Evolutionary conservation across 495 filamentous ascomycete genomes (phyloP), one percentile per base, ranked within the genome.

Genomic region (Astrothelium subdiscretum): DNA sequence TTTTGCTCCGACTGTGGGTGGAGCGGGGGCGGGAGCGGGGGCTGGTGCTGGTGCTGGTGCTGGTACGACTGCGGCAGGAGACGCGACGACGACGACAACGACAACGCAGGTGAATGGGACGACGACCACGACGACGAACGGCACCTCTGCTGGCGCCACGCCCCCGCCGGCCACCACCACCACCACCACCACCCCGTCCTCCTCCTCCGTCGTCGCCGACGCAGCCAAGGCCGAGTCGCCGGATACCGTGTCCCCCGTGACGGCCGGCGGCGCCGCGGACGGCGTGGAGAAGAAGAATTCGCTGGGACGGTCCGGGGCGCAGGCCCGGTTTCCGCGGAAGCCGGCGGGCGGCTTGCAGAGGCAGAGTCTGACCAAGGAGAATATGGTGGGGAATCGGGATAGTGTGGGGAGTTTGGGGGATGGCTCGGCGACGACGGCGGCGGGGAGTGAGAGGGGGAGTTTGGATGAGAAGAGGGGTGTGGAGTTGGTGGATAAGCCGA

Each of bases 401-500:
- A 74, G 70, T 57, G 70, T 66, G 31, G 73, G 72, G 62, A 76
- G 75, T 62, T 65, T 77, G 66, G 67, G 64, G 43, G 64, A 62
- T 31, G 63, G 68, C 27, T 70, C 61, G n/a, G n/a, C n/a, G 35
- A 66, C 58, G 62, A 60, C 52, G 48, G 71, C 62, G 27, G 78
- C 74, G 65, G 75, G 78, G 57, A 79, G 73, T 66, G 71, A 61
- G 29, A 64, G 59, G 71, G 48, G 48, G 24, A 54, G 48, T 29
- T 54, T 54, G 57, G 79, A 72, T 66, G 72, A 59, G 26, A 61
- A 57, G 71, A 80, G 77, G 63, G 88, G 91, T 26, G 88, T 95
- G 29, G 87, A 85, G 61, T 79, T 96, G 73, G 85, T 85, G 62
- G 91, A 96, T 70, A 84, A 81, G 73, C 87, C 90, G 15, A 91